Conservation (phyloP, 1,284 basidiomycete genomes). For the Leccinum pallidistipes region DNA sequence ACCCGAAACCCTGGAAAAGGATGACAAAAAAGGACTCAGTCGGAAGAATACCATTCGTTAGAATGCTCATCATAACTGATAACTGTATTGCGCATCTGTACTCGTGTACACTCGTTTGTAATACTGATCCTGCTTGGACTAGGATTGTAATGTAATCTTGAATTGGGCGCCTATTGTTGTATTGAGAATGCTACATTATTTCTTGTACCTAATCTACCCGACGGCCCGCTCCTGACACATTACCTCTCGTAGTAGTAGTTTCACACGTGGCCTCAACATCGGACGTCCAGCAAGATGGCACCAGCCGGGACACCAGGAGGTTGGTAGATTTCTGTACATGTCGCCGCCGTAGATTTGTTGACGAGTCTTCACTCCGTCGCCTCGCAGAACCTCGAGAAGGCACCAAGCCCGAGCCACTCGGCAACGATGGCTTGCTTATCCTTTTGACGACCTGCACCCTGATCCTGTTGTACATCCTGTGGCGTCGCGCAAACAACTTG, state of each 20-base stretch:
- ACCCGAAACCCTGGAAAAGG: slow-evolving; percentile 19
- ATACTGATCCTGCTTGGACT: slow-evolving; percentile 1
- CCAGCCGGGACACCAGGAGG: slow-evolving; percentile 28
- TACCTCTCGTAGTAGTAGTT: background rate
- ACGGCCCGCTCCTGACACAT: background rate
- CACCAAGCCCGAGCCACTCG: slow-evolving; percentile 65
- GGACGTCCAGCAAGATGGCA: slow-evolving; percentile 17
- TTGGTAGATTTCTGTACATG: slow-evolving; percentile 4
- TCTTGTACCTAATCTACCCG: background rate
- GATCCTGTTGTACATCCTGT: slow-evolving; percentile 62
- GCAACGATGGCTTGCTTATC: slow-evolving; percentile 53
- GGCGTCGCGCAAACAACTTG: slow-evolving; percentile 59
- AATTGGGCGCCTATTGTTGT: background rate
- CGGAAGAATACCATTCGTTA: slow-evolving; percentile 31
- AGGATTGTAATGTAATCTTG: background rate
- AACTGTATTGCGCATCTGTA: background rate
- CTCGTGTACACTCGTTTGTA: slow-evolving; percentile 10
- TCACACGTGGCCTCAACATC: background rate
- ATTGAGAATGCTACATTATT: no score
- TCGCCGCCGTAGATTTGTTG: background rate
- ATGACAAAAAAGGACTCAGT: slow-evolving; percentile 25
- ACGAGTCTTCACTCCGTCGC: background rate
- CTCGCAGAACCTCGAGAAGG: slow-evolving; percentile 56
- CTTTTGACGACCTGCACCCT: slow-evolving; percentile 62
- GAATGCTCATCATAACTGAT: background rate